Evolutionary conservation across 495 filamentous ascomycete species (phyloP), one percentile per base, ranked within the genome.

Genomic region (Aspergillus heteromorphus): DNA sequence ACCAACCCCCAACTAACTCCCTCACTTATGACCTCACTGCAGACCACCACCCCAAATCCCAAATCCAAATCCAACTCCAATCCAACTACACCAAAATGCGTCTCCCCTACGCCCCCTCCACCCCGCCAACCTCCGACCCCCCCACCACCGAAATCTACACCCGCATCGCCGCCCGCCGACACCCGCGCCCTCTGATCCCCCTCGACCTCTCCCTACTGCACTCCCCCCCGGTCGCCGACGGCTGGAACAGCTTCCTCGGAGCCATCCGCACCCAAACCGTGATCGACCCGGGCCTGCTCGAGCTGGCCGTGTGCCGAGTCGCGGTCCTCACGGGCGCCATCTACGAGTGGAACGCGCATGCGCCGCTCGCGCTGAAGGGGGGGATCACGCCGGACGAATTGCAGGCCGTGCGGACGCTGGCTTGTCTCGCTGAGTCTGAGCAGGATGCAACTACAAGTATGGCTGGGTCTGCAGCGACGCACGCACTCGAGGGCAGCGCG

Each of bases 281-380:
- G 79, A 45, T 87, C 83, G 54, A 84, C 74, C 57, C 73, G 80
- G 53, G 85, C 83, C 13, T 72, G 11, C 61, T 70, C 5, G 64
- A 72, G 40, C 42, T 72, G n/a, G 66, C 66, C 6, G 61, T 70
- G 14, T 69, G 62, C 56, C 78, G 88, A 19, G 87, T 92, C 0
- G 88, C 88, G 0, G 82, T 86, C 11, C 76, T 87, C 38, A 92
- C 89, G 55, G 51, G 74, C 2, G 89, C 88, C 0, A 83, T 82
- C 67, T 91, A 89, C 68, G 88, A 93, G 67, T 93, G 87, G 89
- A 81, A 70, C 34, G 83, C 87, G 40, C 89, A 93, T 59, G 80
- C 81, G 17, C 88, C 87, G 21, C 72, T 93, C 69, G 82, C 73
- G 1, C 43, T 73, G 59, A 69, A 65, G 43, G 72, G 65, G 2